Evolutionary conservation across 495 filamentous ascomycete species (phyloP), one percentile per base, ranked within the genome.

Genomic region (Aspergillus sparsus): DNA sequence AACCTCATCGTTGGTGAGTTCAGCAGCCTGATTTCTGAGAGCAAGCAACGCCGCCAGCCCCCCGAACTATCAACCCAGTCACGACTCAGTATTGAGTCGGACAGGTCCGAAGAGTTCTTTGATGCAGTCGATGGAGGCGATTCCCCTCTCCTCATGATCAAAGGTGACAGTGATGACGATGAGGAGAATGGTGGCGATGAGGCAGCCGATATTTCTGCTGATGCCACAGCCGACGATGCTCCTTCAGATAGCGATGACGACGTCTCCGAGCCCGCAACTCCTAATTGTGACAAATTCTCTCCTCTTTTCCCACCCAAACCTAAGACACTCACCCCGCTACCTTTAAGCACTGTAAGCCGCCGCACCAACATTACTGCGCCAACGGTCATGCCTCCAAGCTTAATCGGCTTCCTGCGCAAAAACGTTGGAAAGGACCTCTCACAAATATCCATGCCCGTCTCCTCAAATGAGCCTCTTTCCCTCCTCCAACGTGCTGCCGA

Each of bases 351-450:
- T 0, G 79, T 93, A 6, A 71, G 79, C 42, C 83, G 94, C n/a
- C 85, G 94, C 53, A 78, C 75, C 15, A 88, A 85, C 2, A 84
- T 98, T 12, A 77, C 83, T 0, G 79, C 87, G 1, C 83, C 92
- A 4, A 92, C 84, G 27, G 84, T 91, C 32, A 68, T 84, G 39
- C 93, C 95, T 0, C 94, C 94, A 0, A 96, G 91, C 73, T 77
- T 98, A 34, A 94, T 98, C 58, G 88, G 90, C 1, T 96, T 97
- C 70, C 79, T 98, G 9, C 90, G 95, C 67, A 98, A 97, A 71
- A 98, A 98, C 63, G 94, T 97, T 11, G 94, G 94, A 64, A 98
- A 98, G 75, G 94, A 98, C 71, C 77, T 98, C 6, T 96, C 91
- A 52, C 93, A 91, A 5, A 92, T 98, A 68, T 89, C 90, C 36